Evolutionary conservation across 108 stramenopile species (phyloP), one percentile per base, ranked within the genome.

Genomic region (Pseudonitzschia delicatissima): DNA sequence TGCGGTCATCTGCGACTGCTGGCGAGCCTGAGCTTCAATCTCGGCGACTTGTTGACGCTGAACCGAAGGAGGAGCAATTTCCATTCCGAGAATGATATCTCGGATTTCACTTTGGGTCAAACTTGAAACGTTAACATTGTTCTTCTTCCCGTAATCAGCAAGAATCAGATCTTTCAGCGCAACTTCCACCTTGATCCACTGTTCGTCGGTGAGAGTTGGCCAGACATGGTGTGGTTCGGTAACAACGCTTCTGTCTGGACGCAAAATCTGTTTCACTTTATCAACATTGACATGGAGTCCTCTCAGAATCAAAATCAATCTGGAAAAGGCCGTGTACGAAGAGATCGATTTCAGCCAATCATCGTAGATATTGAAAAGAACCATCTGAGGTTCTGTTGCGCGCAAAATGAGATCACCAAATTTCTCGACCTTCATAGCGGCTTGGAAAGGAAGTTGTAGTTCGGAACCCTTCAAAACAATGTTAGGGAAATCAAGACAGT

Each of bases 171-270:
- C 99, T 81, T 99, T 99, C 34, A 99, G 68, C 2, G 96, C 91
- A 58, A 99, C 96, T 78, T 99, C 99, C 15, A 99, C 85, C 77
- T 98, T 97, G 77, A 97, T 96, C 99, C 99, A 99, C 77, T 98
- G 96, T 67, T 97, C 97, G 80, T 99, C 99, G 48, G 95, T 95
- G 26, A 99, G 87, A 28, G 84, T 86, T 23, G 99, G 99, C 99
- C 99, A 99, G 25, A 99, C 85, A 71, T 99, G 97, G 77, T 98
- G 97, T 9, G 97, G 91, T 70, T 99, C 94, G 11, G 99, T 99
- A n/a, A 98, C 82, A 26, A 96, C 96, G 55, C 92, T 97, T 48
- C 88, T 95, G 69, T 99, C 99, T 18, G 99, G 99, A 20, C 97
- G 94, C 20, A 99, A 85, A 47, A 99, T 96, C 45, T 92, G 88